Percentiles rank a stretch among this genome's conserved stretches.
phyloP scores from a whole-genome alignment of 352 stramenopile genomes.

The Phytophthora kernoviae region DNA sequence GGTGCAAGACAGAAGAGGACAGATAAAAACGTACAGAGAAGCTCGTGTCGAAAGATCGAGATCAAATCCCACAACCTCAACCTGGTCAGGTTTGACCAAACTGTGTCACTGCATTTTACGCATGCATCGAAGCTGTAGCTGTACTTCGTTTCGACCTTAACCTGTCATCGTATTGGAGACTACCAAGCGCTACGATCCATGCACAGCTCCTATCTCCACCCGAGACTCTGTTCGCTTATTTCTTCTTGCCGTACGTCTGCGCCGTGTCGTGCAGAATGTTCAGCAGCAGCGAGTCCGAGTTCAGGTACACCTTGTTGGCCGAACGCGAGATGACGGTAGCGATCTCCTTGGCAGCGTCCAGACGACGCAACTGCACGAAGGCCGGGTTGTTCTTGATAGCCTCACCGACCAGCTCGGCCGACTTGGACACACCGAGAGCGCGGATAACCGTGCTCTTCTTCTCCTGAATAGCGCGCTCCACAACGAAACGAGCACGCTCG shows the following conservation, averaged over 20 bases:
- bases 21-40: too few species aligned
- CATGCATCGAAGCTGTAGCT: too few species aligned
- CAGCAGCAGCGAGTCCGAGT: constrained; percentile 97
- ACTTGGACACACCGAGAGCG: constrained; percentile 98
- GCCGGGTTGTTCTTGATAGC: constrained; percentile 99
- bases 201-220: neutral
- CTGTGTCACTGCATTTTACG: too few species aligned
- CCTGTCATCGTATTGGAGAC: too few species aligned
- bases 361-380: constrained; percentile 98
- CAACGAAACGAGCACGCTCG: constrained; percentile 98
- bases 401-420: constrained; percentile 97
- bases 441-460: constrained; percentile 99
- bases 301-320: constrained; percentile 98
- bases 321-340: constrained; percentile 94
- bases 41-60: constrained; percentile 8
- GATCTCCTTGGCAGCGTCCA: constrained; percentile 99
- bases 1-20: too few species aligned
- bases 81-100: too few species aligned
- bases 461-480: constrained; percentile 98
- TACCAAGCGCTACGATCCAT: neutral
- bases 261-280: constrained; percentile 92
- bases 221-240: constrained; percentile 27
- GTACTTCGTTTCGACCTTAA: too few species aligned
- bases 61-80: neutral
- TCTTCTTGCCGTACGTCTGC: constrained; percentile 51